Evolutionary conservation across 192 early-diverging fungal genomes (phyloP).

Genomic region (Coemansia sp.): DNA sequence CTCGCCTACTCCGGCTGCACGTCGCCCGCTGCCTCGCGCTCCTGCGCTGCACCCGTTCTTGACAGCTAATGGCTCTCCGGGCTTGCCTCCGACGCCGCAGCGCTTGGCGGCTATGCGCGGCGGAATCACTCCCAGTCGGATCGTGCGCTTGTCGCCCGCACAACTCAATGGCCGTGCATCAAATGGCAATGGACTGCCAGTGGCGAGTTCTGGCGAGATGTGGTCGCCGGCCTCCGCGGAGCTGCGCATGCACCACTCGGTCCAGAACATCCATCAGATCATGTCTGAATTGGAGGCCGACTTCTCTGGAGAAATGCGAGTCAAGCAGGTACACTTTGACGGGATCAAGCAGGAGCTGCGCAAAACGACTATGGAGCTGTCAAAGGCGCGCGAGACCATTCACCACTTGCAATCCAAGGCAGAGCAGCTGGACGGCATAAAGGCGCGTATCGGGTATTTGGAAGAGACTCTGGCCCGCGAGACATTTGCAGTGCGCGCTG

Average conservation of each 20-base stretch:
- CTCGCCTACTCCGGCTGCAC: slow-evolving; percentile 10
- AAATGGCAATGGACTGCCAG: not conserved
- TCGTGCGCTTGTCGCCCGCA: slow-evolving; percentile 24
- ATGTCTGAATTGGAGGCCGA: slow-evolving; percentile 72
- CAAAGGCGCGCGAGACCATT: slow-evolving; percentile 58
- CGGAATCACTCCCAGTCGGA: slow-evolving; percentile 9
- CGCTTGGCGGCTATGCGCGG: slow-evolving; percentile 23
- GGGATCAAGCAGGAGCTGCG: slow-evolving; percentile 60
- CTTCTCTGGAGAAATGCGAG: slow-evolving; percentile 62
- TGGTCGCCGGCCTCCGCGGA: slow-evolving; percentile 45
- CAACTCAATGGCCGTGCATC: not conserved
- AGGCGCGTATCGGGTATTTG: slow-evolving; percentile 63
- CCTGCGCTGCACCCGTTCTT: not conserved
- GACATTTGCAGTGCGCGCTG: slow-evolving; percentile 41
- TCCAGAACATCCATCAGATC: slow-evolving; percentile 64
- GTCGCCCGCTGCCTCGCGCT: not conserved
- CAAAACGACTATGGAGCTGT: slow-evolving; percentile 60
- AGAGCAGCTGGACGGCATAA: slow-evolving; percentile 62
- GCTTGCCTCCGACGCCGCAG: slow-evolving; percentile 32
- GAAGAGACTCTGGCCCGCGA: slow-evolving; percentile 61
- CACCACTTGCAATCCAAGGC: slow-evolving; percentile 56
- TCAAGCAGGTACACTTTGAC: slow-evolving; percentile 61
- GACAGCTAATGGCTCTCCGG: slow-evolving; percentile 3
- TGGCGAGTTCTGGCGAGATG: not conserved
- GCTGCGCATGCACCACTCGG: slow-evolving; percentile 52